A percentile compares a stretch with the other conserved stretches of the same genome.
phyloP scores from a whole-genome alignment of 163 green algal genomes.

The Chlorella variabilis region DNA sequence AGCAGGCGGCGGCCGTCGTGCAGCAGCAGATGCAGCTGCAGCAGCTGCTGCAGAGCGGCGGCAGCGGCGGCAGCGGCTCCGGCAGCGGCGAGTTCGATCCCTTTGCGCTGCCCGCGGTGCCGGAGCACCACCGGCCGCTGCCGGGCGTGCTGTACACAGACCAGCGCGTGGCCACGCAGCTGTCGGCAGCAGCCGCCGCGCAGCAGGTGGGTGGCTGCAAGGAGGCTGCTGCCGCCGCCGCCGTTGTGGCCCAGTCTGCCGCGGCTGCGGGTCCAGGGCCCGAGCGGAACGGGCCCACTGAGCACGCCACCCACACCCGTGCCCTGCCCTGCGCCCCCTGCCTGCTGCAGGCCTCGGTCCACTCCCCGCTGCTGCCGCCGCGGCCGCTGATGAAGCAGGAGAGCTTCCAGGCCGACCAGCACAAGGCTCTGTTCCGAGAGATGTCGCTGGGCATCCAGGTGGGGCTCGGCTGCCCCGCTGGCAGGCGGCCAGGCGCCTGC shows the following conservation, averaged over 20 bases:
- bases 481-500: no score
- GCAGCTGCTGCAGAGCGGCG: background rate
- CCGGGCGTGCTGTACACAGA: conserved; percentile 29
- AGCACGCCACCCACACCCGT: no score
- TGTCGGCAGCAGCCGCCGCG: no score
- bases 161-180: conserved; percentile 27
- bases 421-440: conserved; percentile 20
- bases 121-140: conserved; percentile 6
- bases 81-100: conserved; percentile 1
- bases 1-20: background rate
- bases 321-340: background rate
- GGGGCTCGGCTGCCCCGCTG: no score
- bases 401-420: conserved; percentile 25
- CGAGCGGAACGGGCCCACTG: no score
- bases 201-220: background rate
- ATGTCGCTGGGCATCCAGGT: conserved; percentile 29
- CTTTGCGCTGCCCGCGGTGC: background rate
- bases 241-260: no score
- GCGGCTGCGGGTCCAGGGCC: no score
- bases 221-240: background rate
- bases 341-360: background rate
- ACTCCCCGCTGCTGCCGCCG: background rate
- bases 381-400: conserved; percentile 23
- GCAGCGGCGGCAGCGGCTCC: background rate
- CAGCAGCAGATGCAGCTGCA: background rate